Percentiles rank a stretch among this genome's conserved stretches.
Evolutionary conservation across 805 yeast species (phyloP).

Genomic region (Clavispora phyllophila): DNA sequence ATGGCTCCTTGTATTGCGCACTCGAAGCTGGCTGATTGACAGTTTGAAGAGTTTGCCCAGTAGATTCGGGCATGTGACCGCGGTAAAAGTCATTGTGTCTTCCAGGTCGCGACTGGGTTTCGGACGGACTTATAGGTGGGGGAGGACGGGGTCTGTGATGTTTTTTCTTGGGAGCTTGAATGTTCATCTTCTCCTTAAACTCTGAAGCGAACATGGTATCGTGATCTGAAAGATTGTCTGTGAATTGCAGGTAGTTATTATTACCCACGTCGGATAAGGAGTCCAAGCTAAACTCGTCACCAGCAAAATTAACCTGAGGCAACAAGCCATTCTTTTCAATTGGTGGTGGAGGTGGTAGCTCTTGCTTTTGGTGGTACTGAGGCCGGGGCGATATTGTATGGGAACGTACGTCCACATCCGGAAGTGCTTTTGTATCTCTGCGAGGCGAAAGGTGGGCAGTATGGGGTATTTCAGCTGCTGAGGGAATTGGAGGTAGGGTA

Average conservation of each 20-base stretch:
- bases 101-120: neutral
- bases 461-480: neutral
- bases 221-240: neutral
- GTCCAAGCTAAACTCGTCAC: constrained; percentile 6
- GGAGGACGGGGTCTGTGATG: constrained; percentile 12
- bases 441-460: neutral
- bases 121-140: constrained; percentile 1
- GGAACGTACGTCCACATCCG: neutral
- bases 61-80: neutral
- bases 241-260: neutral
- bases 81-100: no score
- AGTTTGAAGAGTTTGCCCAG: neutral
- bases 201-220: constrained; percentile 3
- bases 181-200: constrained; percentile 2
- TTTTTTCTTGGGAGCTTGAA: constrained; percentile 1
- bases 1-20: constrained; percentile 22
- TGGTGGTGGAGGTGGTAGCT: constrained; percentile 16
- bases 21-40: neutral
- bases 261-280: neutral
- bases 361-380: constrained; percentile 2
- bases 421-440: neutral
- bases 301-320: constrained; percentile 6
- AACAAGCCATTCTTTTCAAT: constrained; percentile 13
- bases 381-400: neutral
- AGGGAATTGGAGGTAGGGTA: constrained; percentile 12